phyloP scores from a whole-genome alignment of 805 yeast species.

The Scheffersomyces coipomensis region DNA sequence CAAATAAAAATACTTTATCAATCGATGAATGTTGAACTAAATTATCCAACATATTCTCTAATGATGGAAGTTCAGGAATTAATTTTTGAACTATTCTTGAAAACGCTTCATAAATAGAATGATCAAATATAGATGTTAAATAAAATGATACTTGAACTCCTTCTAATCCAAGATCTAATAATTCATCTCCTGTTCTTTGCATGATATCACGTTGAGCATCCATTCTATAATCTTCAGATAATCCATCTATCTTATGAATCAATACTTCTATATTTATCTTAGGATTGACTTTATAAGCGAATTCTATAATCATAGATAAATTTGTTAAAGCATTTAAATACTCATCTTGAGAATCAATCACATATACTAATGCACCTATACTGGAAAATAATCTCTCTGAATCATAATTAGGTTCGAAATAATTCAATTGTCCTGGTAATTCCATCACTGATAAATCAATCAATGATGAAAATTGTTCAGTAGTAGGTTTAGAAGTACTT shows the following conservation, averaged over 20 bases:
- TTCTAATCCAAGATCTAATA: slow-evolving; percentile 83
- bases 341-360: slow-evolving; percentile 94
- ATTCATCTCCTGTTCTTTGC: slow-evolving; percentile 93
- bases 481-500: slow-evolving; percentile 84
- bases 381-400: slow-evolving; percentile 72
- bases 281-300: slow-evolving; percentile 83
- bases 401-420: slow-evolving; percentile 83
- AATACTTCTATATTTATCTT: slow-evolving; percentile 85
- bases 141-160: slow-evolving; percentile 91
- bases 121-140: slow-evolving; percentile 91
- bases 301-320: slow-evolving; percentile 81
- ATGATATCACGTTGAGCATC: slow-evolving; percentile 96
- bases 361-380: slow-evolving; percentile 90
- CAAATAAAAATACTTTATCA: slow-evolving; percentile 91
- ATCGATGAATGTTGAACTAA: slow-evolving; percentile 85
- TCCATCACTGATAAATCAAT: slow-evolving; percentile 90
- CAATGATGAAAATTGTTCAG: slow-evolving; percentile 78
- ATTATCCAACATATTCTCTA: slow-evolving; percentile 86
- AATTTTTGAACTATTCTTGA: slow-evolving; percentile 89
- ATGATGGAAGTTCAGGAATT: slow-evolving; percentile 81
- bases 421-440: slow-evolving; percentile 89
- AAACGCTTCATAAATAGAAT: slow-evolving; percentile 93
- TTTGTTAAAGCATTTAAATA: slow-evolving; percentile 89
- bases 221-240: slow-evolving; percentile 87
- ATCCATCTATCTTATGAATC: slow-evolving; percentile 94